Percentiles rank a stretch among this genome's conserved stretches.
These are phyloP conservation scores for Musa beccarii DNA, from an alignment of 176 grass and related monocot species.

Conservation along the genomic window DNA sequence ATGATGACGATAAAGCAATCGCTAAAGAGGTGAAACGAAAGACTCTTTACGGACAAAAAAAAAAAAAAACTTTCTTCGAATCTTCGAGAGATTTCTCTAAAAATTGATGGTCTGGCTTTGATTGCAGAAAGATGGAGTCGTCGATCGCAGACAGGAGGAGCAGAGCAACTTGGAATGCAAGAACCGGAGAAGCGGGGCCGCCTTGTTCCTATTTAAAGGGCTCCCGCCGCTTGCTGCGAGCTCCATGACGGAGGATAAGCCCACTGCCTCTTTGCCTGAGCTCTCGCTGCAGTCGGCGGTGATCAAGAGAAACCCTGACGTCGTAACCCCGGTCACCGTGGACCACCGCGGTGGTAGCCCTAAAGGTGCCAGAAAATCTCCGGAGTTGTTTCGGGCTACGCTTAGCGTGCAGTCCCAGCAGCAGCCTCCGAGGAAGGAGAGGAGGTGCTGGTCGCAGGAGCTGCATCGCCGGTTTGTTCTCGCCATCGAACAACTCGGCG, in stretches of 20 bases:
- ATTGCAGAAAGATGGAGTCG: not conserved
- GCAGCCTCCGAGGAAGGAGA: slow-evolving; percentile 46
- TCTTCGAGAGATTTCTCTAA: not conserved
- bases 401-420: slow-evolving; percentile 4
- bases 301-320: not conserved
- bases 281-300: not conserved
- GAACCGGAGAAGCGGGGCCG: not conserved
- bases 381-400: not conserved
- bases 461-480: slow-evolving; percentile 65
- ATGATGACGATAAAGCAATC: not conserved
- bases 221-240: not conserved
- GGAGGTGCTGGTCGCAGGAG: slow-evolving; percentile 78
- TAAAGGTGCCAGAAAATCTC: not conserved
- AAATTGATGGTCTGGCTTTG: not conserved
- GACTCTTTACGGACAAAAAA: not conserved
- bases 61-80: not conserved
- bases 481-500: slow-evolving; percentile 61
- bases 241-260: not conserved
- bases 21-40: not conserved
- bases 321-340: not conserved
- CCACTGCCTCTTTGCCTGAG: not conserved
- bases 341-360: not conserved
- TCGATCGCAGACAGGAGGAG: not conserved
- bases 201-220: not conserved
- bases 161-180: not conserved